Base-by-base conservation (phyloP, 177 flowering plant genomes). In the Telopea speciosissima region DNA sequence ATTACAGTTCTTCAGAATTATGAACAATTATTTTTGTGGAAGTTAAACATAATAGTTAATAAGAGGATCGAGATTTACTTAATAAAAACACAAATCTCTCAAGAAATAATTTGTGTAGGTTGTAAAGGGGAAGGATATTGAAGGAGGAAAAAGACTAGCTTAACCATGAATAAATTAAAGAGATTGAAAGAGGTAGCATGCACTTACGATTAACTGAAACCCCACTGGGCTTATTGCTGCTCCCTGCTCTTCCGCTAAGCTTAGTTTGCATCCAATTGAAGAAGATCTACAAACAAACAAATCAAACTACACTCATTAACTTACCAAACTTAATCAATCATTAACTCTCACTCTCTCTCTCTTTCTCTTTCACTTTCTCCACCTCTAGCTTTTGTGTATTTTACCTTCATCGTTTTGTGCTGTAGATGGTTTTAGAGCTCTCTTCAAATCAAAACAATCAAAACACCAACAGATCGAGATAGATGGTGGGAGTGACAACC, bases 221-320 rank as follows among this genome's bases (percentile, higher is more conserved):
- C 13, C 78, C 33, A 72, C 67, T 76, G 28, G 76, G 26, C 24
- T 72, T 76, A 31, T 62, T 78, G 66, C 61, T 78, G 66, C 61
- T 78, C 65, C 65, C 83, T 69, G 78, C 77, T 69, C 75, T 80
- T 24, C 87, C 83, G 78, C 70, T 75, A 5, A 88, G 71, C 82
- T 85, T 88, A 65, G 72, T 86, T 62, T 88, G 88, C 85, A 88
- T 77, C 92, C 92, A 84, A 63, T 82, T 26, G 66, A 84, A 79
- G 59, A 84, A 79, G 59, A 84, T 63, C 87, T 84, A 82, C 74
- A 69, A 45, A 19, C 52, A 66, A 67, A 16, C 52, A 66, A 67
- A 70, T 59, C 31, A 62, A 59, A 58, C 8, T 19, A 36, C 22
- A 7, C 59, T 21, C 23, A n/a, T 58, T n/a, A 58, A 58, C 61